phyloP scores from a whole-genome alignment of 768 basidiomycete species.

The Lentinula guzmanii region DNA sequence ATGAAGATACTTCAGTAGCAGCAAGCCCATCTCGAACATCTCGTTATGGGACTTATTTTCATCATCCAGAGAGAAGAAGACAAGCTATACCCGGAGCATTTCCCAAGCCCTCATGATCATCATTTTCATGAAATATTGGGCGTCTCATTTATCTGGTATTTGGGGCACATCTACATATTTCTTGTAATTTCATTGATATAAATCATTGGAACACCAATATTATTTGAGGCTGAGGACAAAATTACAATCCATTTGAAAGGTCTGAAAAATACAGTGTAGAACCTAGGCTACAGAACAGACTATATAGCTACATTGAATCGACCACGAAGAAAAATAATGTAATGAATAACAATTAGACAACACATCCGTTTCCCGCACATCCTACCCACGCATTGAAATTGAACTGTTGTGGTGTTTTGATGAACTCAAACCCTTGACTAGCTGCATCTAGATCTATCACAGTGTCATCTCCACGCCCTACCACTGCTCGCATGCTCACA shows the following conservation, averaged over 20 bases:
- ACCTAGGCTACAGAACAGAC: no score
- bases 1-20: constrained; percentile 13
- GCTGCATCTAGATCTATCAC: constrained; percentile 2
- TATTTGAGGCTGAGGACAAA: no score
- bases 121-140: no score
- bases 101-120: constrained; percentile 17
- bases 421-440: neutral
- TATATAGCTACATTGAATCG: no score
- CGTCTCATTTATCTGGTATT: no score
- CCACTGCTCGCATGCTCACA: constrained; percentile 1
- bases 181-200: no score
- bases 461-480: neutral
- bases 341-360: neutral
- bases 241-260: no score
- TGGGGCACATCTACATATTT: no score
- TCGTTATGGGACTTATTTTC: constrained; percentile 76
- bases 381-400: constrained; percentile 7
- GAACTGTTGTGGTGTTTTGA: constrained; percentile 1
- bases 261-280: no score
- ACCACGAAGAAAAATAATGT: no score
- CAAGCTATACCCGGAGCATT: constrained; percentile 60
- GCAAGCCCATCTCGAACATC: constrained; percentile 38
- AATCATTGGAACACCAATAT: no score
- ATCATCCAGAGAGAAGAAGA: constrained; percentile 73
- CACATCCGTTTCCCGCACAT: constrained; percentile 4